Conservation (phyloP, 768 basidiomycete genomes). For the Kwoniella newhampshirensis region DNA sequence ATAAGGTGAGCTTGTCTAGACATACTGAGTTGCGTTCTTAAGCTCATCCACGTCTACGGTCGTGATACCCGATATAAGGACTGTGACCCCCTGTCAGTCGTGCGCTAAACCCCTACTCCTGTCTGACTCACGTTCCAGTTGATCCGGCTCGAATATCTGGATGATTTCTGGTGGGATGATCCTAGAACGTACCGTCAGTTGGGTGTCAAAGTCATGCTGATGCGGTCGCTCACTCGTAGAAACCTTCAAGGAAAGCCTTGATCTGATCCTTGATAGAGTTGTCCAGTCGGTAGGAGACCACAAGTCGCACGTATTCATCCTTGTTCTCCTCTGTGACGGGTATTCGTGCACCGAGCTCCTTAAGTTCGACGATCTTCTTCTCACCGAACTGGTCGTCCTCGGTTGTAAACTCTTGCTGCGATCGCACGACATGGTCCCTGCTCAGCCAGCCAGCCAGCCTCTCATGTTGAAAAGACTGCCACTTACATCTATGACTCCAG, state of each 20-base stretch:
- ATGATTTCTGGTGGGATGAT: constrained; percentile 96
- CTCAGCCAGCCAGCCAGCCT: background rate
- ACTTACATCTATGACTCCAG: constrained; percentile 48
- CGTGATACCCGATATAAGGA: constrained; percentile 72
- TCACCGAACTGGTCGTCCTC: constrained; percentile 97
- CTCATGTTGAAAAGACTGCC: no score
- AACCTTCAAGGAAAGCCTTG: constrained; percentile 80
- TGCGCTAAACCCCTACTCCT: background rate
- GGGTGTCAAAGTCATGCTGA: background rate
- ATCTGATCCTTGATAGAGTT: constrained; percentile 96
- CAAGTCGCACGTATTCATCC: constrained; percentile 90
- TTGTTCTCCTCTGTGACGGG: constrained; percentile 96
- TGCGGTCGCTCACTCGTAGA: constrained; percentile 66
- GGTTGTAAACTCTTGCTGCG: constrained; percentile 90
- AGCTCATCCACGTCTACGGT: constrained; percentile 94
- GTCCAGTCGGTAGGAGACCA: constrained; percentile 88
- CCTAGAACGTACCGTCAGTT: constrained; percentile 17
- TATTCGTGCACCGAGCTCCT: constrained; percentile 76
- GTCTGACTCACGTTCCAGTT: constrained; percentile 47
- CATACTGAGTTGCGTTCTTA: constrained; percentile 52
- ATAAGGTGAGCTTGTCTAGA: constrained; percentile 56
- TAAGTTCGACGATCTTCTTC: constrained; percentile 81
- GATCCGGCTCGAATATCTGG: constrained; percentile 60
- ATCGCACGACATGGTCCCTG: constrained; percentile 33
- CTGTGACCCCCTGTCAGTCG: constrained; percentile 10